Evolutionary conservation across 495 filamentous ascomycete species (phyloP), one percentile per base, ranked within the genome.

Genomic region (Neurospora sp.): DNA sequence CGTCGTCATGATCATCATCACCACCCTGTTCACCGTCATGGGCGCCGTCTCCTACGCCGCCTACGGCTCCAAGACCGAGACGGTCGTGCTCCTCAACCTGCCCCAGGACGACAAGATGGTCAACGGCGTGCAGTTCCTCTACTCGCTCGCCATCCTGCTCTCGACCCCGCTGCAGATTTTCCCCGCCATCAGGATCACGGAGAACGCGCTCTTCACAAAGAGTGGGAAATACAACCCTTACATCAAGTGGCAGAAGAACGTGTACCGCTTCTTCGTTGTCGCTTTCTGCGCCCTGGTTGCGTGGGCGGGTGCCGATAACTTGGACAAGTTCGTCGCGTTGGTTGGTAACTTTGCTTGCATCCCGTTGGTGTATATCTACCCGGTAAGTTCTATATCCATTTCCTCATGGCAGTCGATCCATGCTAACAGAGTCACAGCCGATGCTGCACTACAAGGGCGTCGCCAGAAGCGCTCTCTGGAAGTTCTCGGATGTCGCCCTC

Each of bases 191-290:
- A 90, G 93, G 74, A 92, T 92, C 73, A 90, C 88, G 16, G 88
- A 89, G 77, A 90, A 90, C 42, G 86, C 82, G 27, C 81, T 88
- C 20, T 89, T 89, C 77, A 88, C 87, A 10, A 89, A 91, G 78
- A 97, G 93, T 72, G 96, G 96, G 71, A 99, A 99, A 81, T 94
- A 96, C 80, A 97, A 98, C 81, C 92, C 92, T 1, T 91, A 89
- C 71, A 97, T 98, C 85, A 99, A 99, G 84, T 98, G 95, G 95
- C 91, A 96, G 86, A 99, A 99, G 89, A 99, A 99, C 76, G 84
- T 90, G 71, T 98, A 96, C 85, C 91, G 96, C 41, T 98, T 98
- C 84, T 89, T 94, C 77, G 88, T 97, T 48, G 96, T 98, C 71
- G 87, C 92, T 75, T 78, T 94, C 40, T 98, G 94, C 78, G 92